phyloP scores from a whole-genome alignment of 148 eudicot species.

The Arbutus unedo region DNA sequence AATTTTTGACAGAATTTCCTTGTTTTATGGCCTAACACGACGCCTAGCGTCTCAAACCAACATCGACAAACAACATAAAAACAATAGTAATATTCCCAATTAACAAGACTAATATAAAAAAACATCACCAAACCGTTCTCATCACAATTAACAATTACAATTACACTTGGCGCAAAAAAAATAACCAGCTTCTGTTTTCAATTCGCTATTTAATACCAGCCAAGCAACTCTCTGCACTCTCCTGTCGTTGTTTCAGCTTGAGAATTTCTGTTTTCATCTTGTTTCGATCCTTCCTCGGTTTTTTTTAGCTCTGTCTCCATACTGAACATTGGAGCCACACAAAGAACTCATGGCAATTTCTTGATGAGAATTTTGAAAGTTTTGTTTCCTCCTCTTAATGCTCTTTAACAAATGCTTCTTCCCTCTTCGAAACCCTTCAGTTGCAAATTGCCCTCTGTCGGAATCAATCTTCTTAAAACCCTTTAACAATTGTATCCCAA shows the following conservation, averaged over 20 bases:
- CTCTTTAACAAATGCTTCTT: slow-evolving; percentile 59
- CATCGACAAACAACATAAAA: too few species aligned
- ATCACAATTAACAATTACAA: too few species aligned
- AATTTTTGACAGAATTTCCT: too few species aligned
- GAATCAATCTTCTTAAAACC: slow-evolving; percentile 70
- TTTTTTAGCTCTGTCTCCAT: slow-evolving; percentile 41
- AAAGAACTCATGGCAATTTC: slow-evolving; percentile 2
- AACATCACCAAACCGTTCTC: too few species aligned
- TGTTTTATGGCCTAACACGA: too few species aligned
- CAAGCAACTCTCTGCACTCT: slow-evolving; percentile 34
- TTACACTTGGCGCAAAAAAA: slow-evolving; percentile 39
- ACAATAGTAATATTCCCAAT: too few species aligned
- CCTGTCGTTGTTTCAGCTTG: slow-evolving; percentile 52
- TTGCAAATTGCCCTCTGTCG: slow-evolving; percentile 72
- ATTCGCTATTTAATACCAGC: slow-evolving; percentile 44
- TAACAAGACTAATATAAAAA: too few species aligned
- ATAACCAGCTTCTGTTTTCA: slow-evolving; percentile 25
- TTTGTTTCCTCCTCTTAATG: slow-evolving; percentile 53
- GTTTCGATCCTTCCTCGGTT: slow-evolving; percentile 43
- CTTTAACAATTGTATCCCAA: slow-evolving; percentile 26
- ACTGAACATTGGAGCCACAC: slow-evolving; percentile 13
- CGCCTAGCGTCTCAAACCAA: too few species aligned
- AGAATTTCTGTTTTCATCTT: slow-evolving; percentile 39
- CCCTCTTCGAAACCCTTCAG: slow-evolving; percentile 56
- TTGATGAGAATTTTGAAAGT: slow-evolving; percentile 13